Evolutionary conservation across 495 filamentous ascomycete species (phyloP).

Genomic region (Echria macrotheca): DNA sequence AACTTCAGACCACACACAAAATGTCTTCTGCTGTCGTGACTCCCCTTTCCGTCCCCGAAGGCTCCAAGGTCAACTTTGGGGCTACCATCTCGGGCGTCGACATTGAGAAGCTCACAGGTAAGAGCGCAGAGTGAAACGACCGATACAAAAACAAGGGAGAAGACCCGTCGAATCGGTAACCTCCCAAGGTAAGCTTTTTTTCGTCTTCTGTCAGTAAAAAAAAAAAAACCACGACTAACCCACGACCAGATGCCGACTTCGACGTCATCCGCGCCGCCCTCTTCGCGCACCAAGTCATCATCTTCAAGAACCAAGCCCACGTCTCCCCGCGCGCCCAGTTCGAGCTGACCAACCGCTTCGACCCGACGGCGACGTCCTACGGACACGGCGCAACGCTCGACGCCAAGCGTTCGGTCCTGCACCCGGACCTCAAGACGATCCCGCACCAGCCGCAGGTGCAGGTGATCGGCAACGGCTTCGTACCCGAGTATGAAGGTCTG

Average conservation of each 20-base stretch:
- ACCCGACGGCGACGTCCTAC: conserved; percentile 57
- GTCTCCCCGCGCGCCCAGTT: conserved; percentile 63
- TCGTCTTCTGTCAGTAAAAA: not conserved
- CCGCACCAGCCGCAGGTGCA: conserved; percentile 75
- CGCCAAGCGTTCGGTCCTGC: conserved; percentile 60
- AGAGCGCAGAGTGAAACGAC: conserved; percentile 14
- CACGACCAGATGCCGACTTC: conserved; percentile 51
- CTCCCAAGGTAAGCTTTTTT: conserved; percentile 37
- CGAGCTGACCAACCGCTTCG: conserved; percentile 63
- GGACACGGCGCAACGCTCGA: conserved; percentile 69
- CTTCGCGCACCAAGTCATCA: conserved; percentile 57
- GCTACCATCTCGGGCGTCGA: conserved; percentile 50
- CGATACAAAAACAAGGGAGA: conserved; percentile 30
- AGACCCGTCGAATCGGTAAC: conserved; percentile 53
- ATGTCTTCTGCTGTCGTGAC: conserved; percentile 25
- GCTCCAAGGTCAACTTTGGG: conserved; percentile 54
- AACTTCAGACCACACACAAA: conserved; percentile 1
- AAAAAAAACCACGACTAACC: conserved; percentile 4
- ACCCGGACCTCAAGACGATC: conserved; percentile 72
- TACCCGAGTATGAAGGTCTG: conserved; percentile 61
- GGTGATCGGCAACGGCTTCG: conserved; percentile 67
- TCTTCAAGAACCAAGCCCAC: conserved; percentile 61
- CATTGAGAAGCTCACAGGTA: conserved; percentile 55
- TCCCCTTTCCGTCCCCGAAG: conserved; percentile 39
- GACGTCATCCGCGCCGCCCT: conserved; percentile 52